These are phyloP conservation scores for Phyllosticta citriasiana DNA, from an alignment of 2,329 filamentous ascomycete genomes.

Conservation along the genomic window DNA sequence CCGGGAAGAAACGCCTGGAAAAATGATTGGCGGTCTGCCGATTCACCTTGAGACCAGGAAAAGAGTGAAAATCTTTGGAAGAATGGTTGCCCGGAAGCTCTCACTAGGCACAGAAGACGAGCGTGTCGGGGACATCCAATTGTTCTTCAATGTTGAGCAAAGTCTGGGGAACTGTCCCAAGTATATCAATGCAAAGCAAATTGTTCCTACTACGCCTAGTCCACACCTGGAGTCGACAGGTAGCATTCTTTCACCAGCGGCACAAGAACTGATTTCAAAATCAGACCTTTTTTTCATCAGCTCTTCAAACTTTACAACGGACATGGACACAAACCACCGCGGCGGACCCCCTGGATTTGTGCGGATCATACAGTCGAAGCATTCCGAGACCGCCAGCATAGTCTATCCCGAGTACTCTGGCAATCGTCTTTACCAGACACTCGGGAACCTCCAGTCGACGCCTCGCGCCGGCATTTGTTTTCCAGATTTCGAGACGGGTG, in stretches of 20 bases:
- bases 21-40: constrained; percentile 52
- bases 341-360: constrained; percentile 68
- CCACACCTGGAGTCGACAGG: constrained; percentile 43
- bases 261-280: constrained; percentile 48
- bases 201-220: constrained; percentile 45
- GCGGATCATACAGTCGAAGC: constrained; percentile 48
- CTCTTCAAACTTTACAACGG: constrained; percentile 47
- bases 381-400: constrained; percentile 36
- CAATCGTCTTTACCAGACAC: constrained; percentile 72
- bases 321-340: constrained; percentile 79
- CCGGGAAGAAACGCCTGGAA: constrained; percentile 29
- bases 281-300: constrained; percentile 74
- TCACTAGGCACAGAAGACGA: constrained; percentile 14
- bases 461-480: constrained; percentile 61
- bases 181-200: constrained; percentile 66
- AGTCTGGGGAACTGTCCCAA: constrained; percentile 77
- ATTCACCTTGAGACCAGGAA: constrained; percentile 58
- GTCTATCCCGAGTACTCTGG: constrained; percentile 79
- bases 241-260: constrained; percentile 42
- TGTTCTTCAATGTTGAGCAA: constrained; percentile 61
- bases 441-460: constrained; percentile 63
- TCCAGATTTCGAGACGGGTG: constrained; percentile 62
- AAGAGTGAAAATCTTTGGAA: constrained; percentile 64
- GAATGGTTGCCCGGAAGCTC: constrained; percentile 39
- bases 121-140: constrained; percentile 36